phyloP scores from a whole-genome alignment of 208 protist genomes.

The Acanthamoeba quina region DNA sequence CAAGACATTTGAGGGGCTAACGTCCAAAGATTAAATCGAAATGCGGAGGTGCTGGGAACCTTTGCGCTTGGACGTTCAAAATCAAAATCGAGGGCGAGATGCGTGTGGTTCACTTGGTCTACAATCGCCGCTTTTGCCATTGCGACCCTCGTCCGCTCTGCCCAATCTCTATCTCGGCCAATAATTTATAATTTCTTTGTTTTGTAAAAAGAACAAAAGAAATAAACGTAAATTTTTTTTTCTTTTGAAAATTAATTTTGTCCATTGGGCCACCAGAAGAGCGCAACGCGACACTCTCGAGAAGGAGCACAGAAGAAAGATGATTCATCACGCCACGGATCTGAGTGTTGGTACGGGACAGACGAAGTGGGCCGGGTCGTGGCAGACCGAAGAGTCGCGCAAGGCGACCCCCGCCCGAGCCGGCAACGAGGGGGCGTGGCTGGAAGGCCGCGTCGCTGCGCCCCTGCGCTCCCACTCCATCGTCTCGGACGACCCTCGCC shows the following conservation, averaged over 20 bases:
- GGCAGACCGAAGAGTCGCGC: slow-evolving; percentile 2
- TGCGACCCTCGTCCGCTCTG: too few relatives aligned
- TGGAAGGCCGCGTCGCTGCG: not conserved
- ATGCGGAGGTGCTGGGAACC: not conserved
- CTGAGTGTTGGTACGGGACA: slow-evolving; percentile 11
- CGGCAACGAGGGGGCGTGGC: not conserved
- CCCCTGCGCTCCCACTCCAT: slow-evolving; percentile 46
- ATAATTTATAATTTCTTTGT: not conserved
- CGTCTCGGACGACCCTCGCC: not conserved
- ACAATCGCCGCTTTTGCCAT: not conserved
- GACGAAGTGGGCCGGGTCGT: slow-evolving; percentile 35
- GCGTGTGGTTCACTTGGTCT: slow-evolving; percentile 32
- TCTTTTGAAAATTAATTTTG: too few relatives aligned
- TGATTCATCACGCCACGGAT: slow-evolving; percentile 61
- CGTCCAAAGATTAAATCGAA: not conserved
- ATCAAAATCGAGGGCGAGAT: not conserved
- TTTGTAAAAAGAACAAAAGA: not conserved
- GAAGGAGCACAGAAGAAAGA: not conserved
- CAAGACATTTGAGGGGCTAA: not conserved
- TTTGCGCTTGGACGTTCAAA: not conserved
- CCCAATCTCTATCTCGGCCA: too few relatives aligned
- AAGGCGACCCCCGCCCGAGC: not conserved
- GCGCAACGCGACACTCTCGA: too few relatives aligned
- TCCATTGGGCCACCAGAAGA: not conserved
- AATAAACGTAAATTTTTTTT: not conserved